phyloP scores from a whole-genome alignment of 805 yeast genomes.

The Candida incommunis region DNA sequence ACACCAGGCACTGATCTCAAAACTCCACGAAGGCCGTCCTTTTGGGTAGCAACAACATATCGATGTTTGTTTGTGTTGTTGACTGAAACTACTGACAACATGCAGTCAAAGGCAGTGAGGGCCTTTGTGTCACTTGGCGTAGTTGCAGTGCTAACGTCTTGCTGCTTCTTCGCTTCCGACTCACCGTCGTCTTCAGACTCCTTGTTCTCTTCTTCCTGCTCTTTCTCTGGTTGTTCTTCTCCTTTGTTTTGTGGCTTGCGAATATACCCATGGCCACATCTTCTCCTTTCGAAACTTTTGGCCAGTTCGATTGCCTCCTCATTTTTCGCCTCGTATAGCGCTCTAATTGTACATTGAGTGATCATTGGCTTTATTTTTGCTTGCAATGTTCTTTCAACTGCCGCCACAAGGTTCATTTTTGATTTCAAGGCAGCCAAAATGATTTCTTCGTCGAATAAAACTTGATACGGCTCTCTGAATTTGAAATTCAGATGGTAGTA shows the following conservation, averaged over 20 bases:
- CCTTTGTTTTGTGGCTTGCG: no score
- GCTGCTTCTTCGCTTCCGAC: conserved; percentile 5
- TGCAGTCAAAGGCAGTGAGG: conserved; percentile 55
- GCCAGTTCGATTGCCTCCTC: conserved; percentile 72
- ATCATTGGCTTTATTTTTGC: conserved; percentile 79
- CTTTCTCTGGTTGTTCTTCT: conserved; percentile 5
- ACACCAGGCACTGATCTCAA: conserved; percentile 76
- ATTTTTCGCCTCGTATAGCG: conserved; percentile 55
- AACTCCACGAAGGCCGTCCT: conserved; percentile 48
- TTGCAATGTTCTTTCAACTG: conserved; percentile 68
- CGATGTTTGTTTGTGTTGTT: conserved; percentile 65
- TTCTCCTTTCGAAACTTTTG: conserved; percentile 75
- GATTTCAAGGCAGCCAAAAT: conserved; percentile 51
- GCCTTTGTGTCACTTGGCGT: conserved; percentile 1
- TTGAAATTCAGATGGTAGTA: conserved; percentile 75
- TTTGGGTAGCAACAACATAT: conserved; percentile 78
- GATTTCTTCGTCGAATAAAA: conserved; percentile 69
- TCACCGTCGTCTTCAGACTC: conserved; percentile 5
- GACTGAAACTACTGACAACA: conserved; percentile 32
- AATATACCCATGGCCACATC: conserved; percentile 77
- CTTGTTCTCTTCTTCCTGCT: conserved; percentile 10
- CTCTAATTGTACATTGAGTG: conserved; percentile 90
- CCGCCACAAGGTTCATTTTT: conserved; percentile 69
- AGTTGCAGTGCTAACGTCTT: no score
- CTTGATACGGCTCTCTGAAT: conserved; percentile 89